Evolutionary conservation across 176 grass and related monocot species (phyloP).

Genomic region (Triticum dicoccoides): DNA sequence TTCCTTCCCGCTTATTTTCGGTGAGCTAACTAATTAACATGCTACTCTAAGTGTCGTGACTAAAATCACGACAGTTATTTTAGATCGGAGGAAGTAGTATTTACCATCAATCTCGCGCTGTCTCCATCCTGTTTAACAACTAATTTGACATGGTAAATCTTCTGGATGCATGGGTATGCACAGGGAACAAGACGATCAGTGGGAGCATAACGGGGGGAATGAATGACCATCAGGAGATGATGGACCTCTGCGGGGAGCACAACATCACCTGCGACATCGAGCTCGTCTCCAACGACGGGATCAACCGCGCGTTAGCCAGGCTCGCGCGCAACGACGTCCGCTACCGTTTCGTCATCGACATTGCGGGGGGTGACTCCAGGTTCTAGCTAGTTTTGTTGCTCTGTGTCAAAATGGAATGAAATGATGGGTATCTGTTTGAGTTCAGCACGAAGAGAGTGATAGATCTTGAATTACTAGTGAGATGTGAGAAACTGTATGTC

Average conservation of each 20-base stretch:
- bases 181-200: slow-evolving; percentile 67
- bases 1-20: slow-evolving; percentile 87
- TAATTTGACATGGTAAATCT: no score
- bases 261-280: slow-evolving; percentile 75
- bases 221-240: slow-evolving; percentile 89
- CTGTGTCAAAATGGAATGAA: not conserved
- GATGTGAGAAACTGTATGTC: not conserved
- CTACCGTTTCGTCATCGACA: slow-evolving; percentile 77
- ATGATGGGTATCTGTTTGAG: not conserved
- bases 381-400: slow-evolving; percentile 3
- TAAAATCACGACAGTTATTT: no score
- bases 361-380: slow-evolving; percentile 25
- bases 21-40: slow-evolving; percentile 11
- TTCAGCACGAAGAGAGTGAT: not conserved
- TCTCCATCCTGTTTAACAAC: no score
- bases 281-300: slow-evolving; percentile 46
- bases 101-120: no score
- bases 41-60: no score
- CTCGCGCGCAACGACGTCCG: slow-evolving; percentile 78
- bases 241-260: slow-evolving; percentile 62
- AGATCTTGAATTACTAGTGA: not conserved
- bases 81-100: no score
- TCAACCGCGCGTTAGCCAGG: slow-evolving; percentile 56
- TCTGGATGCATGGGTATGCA: no score
- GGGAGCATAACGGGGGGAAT: slow-evolving; percentile 84